These are phyloP conservation scores for Scenedesmus sp. DNA, from an alignment of 163 green algal species.

Conservation along the genomic window DNA sequence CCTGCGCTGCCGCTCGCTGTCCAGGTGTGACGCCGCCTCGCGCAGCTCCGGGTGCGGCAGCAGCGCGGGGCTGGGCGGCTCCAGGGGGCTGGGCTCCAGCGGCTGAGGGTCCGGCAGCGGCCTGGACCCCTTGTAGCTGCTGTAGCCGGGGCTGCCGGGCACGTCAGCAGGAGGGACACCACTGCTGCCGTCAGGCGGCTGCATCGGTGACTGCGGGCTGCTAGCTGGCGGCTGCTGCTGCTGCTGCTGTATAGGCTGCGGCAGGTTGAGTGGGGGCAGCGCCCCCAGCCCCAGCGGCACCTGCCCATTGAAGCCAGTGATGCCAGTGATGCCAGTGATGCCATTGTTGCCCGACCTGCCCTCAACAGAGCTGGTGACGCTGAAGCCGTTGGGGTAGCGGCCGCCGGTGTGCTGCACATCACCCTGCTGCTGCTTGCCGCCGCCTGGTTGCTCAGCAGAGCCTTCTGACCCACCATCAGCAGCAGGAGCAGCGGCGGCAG, in stretches of 20 bases:
- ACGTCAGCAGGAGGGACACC: background rate
- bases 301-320: background rate
- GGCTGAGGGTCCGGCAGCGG: background rate
- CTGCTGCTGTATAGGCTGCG: background rate
- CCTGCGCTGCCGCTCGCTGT: background rate
- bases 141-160: background rate
- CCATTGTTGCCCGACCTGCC: background rate
- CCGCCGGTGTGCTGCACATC: background rate
- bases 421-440: background rate
- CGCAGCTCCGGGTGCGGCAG: background rate
- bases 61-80: background rate
- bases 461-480: background rate
- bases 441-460: background rate
- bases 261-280: background rate
- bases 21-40: background rate
- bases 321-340: background rate
- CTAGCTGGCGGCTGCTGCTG: background rate
- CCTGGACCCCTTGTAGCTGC: background rate
- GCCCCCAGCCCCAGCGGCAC: background rate
- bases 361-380: background rate
- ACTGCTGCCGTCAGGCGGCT: background rate
- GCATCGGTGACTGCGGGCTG: background rate
- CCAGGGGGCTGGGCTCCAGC: constrained; percentile 23
- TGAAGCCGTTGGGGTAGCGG: background rate
- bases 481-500: background rate